Evolutionary conservation across 176 grass and related monocot species (phyloP).

Genomic region (Otatea glauca): DNA sequence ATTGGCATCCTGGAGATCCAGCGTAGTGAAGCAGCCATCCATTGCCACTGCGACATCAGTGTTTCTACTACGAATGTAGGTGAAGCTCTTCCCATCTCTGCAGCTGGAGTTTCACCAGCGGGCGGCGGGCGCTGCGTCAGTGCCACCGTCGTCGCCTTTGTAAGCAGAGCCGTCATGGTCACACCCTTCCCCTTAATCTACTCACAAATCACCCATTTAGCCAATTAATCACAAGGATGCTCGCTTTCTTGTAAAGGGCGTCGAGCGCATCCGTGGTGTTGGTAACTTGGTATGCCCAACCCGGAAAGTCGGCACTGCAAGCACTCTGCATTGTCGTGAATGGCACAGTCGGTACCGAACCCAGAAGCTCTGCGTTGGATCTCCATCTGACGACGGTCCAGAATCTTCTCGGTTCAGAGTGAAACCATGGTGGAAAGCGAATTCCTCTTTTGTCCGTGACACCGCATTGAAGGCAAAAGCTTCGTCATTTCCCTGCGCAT

Average conservation of each 20-base stretch:
- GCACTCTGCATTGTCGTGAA: constrained; percentile 97
- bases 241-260: constrained; percentile 89
- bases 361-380: too few relatives aligned
- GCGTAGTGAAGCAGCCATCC: constrained; percentile 86
- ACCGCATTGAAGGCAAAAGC: too few relatives aligned
- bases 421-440: too few relatives aligned
- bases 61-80: constrained; percentile 87
- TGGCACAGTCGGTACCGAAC: constrained; percentile 63
- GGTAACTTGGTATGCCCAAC: constrained; percentile 86
- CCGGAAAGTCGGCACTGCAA: constrained; percentile 84
- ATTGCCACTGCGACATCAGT: constrained; percentile 93
- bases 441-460: too few relatives aligned
- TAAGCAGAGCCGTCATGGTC: constrained; percentile 83
- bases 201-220: not conserved
- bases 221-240: not conserved
- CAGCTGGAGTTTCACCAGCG: constrained; percentile 85
- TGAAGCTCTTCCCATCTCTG: constrained; percentile 97
- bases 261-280: constrained; percentile 86
- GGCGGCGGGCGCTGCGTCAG: constrained; percentile 59
- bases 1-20: constrained; percentile 92
- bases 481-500: too few relatives aligned
- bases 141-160: constrained; percentile 82
- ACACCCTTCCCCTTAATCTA: constrained; percentile 95
- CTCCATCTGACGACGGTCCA: too few relatives aligned
- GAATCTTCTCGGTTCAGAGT: too few relatives aligned